phyloP scores from a whole-genome alignment of 306 rosid species.

The Purshia tridentata region DNA sequence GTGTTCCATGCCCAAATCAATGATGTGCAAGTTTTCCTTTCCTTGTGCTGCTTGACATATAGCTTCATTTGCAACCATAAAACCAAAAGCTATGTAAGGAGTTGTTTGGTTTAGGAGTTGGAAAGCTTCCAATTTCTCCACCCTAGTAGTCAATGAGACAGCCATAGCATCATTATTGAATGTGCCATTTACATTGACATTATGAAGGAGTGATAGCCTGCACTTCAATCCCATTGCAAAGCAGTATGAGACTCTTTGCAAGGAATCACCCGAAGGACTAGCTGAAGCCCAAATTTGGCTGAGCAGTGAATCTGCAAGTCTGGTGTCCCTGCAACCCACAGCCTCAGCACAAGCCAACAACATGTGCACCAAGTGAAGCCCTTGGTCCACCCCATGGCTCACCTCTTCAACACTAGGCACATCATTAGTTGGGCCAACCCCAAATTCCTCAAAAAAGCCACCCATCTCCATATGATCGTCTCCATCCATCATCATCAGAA shows the following conservation, averaged over 20 bases:
- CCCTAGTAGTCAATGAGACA: conserved; percentile 43
- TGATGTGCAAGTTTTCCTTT: conserved; percentile 53
- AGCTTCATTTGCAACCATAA: conserved; percentile 81
- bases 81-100: conserved; percentile 70
- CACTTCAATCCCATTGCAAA: conserved; percentile 63
- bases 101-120: conserved; percentile 72
- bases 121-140: conserved; percentile 63
- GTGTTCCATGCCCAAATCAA: conserved; percentile 69
- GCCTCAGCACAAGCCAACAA: conserved; percentile 81
- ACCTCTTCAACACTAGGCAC: conserved; percentile 35
- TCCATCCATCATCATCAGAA: conserved; percentile 35
- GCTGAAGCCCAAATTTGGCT: conserved; percentile 48
- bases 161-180: conserved; percentile 28
- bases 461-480: conserved; percentile 39
- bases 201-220: conserved; percentile 58
- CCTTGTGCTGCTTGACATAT: conserved; percentile 60
- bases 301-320: conserved; percentile 54
- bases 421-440: conserved; percentile 14
- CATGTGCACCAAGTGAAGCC: conserved; percentile 73
- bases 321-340: conserved; percentile 64
- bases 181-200: conserved; percentile 40
- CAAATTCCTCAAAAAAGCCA: conserved; percentile 22
- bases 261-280: conserved; percentile 61
- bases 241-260: conserved; percentile 65
- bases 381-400: conserved; percentile 53